Evolutionary conservation across 257 asterid genomes (phyloP).

Genomic region (Przewalskia tangutica): DNA sequence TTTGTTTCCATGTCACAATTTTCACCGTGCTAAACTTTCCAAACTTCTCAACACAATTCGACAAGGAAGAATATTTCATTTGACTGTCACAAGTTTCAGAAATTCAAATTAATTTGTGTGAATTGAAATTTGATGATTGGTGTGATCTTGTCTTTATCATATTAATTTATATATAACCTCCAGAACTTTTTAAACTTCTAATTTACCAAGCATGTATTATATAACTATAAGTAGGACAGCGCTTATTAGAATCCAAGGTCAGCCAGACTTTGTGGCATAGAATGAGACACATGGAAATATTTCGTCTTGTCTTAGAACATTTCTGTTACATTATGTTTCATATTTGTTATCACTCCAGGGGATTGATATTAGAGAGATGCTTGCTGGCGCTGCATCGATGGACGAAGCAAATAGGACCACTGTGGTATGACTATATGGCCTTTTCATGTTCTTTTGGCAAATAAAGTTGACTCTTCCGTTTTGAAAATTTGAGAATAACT

Average conservation of each 20-base stretch:
- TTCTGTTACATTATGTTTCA: neutral
- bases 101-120: neutral
- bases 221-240: neutral
- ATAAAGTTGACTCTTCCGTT: neutral
- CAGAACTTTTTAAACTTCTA: neutral
- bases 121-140: neutral
- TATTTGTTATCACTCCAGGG: constrained; percentile 38
- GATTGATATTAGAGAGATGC: constrained; percentile 82
- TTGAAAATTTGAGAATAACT: neutral
- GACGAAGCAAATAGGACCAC: constrained; percentile 79
- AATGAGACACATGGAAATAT: neutral
- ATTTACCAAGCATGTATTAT: neutral
- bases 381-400: constrained; percentile 94
- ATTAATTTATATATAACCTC: neutral
- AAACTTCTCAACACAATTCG: neutral
- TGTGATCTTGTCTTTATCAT: neutral
- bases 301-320: constrained; percentile 8
- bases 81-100: neutral
- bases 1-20: neutral
- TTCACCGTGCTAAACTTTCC: neutral
- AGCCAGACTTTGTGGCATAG: neutral
- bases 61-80: neutral
- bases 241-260: neutral
- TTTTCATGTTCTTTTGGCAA: neutral
- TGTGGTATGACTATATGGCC: constrained; percentile 32